Evolutionary conservation across 1,139 yeast species (phyloP).

Genomic region (Yamadazyma trypodendri): DNA sequence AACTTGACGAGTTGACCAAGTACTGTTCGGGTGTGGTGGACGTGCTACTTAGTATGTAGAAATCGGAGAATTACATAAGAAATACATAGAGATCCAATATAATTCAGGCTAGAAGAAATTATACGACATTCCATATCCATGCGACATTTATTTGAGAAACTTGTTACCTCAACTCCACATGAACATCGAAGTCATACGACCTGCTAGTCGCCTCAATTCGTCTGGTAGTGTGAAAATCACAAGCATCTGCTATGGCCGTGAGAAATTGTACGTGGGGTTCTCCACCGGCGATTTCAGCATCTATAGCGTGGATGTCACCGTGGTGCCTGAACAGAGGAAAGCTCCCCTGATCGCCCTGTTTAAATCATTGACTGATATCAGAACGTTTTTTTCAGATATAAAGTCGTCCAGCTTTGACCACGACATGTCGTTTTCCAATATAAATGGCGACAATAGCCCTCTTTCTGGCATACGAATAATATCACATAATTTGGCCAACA

Average conservation of each 20-base stretch:
- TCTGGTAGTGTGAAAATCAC: slow-evolving; percentile 20
- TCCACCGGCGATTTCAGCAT: slow-evolving; percentile 36
- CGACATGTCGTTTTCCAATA: slow-evolving; percentile 15
- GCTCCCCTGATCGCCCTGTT: slow-evolving; percentile 19
- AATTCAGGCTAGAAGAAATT: too few relatives aligned
- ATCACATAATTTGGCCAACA: slow-evolving; percentile 12
- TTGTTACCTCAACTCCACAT: slow-evolving; percentile 11
- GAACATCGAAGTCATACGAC: slow-evolving; percentile 20
- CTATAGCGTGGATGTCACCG: slow-evolving; percentile 18
- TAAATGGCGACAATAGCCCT: slow-evolving; percentile 15
- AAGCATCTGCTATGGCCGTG: slow-evolving; percentile 21
- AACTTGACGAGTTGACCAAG: slow-evolving; percentile 68
- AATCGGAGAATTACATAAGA: too few relatives aligned
- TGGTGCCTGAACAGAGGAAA: slow-evolving; percentile 10
- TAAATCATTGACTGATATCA: slow-evolving; percentile 29
- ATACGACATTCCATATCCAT: not conserved
- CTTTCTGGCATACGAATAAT: slow-evolving; percentile 14
- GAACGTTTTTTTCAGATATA: slow-evolving; percentile 23
- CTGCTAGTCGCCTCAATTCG: slow-evolving; percentile 16
- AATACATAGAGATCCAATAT: too few relatives aligned
- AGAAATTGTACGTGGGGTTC: slow-evolving; percentile 32
- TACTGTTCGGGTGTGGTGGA: slow-evolving; percentile 82
- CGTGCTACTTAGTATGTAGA: slow-evolving; percentile 40
- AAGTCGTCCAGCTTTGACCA: slow-evolving; percentile 18
- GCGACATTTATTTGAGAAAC: not conserved